Base-by-base conservation (phyloP, 495 filamentous ascomycete genomes). In the Hypoxylon subgilvum region DNA sequence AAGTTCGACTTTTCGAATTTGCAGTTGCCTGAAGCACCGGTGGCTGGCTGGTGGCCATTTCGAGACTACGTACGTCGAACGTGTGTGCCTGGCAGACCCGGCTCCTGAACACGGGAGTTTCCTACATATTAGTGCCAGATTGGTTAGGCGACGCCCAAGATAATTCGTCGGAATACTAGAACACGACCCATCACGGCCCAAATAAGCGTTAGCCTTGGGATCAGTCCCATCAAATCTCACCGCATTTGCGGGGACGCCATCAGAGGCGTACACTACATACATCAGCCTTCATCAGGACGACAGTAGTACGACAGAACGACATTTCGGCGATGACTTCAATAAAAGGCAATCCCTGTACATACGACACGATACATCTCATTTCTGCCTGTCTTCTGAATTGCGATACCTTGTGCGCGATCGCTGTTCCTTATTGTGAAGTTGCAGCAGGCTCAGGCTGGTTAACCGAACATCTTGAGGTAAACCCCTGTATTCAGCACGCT, bases 161-260 rank as follows among this genome's bases (percentile, higher is more conserved):
- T 52, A 56, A 63, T 53, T 63, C 53, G 60, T 27, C 18, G 6
- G 32, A 34, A 49, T 63, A 61, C 50, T 38, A 17, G 34, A 9
- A n/a, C 35, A 42, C 23, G 9, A 42, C 27, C 23, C n/a, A 47
- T 7, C 51, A 30, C 21, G 31, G 42, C 19, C 27, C 19, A 41
- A 49, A 53, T 63, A 31, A 58, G 53, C 61, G 44, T 54, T 58
- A 27, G 36, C 31, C 23, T n/a, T n/a, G n/a, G n/a, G 23, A 45
- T 53, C 48, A 44, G 58, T 56, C 47, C 48, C 47, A 64, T n/a
- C n/a, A n/a, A n/a, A n/a, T 58, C 61, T 64, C 28, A 64, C 53
- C 61, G 54, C 38, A 63, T 27, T 54, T 64, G 54, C 49, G 61
- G 60, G 48, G 48, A 48, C 0, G 14, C 13, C 38, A 19, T 13